Evolutionary conservation across 192 early-diverging fungal genomes (phyloP).

Genomic region (Gamsiella multidivaricata): DNA sequence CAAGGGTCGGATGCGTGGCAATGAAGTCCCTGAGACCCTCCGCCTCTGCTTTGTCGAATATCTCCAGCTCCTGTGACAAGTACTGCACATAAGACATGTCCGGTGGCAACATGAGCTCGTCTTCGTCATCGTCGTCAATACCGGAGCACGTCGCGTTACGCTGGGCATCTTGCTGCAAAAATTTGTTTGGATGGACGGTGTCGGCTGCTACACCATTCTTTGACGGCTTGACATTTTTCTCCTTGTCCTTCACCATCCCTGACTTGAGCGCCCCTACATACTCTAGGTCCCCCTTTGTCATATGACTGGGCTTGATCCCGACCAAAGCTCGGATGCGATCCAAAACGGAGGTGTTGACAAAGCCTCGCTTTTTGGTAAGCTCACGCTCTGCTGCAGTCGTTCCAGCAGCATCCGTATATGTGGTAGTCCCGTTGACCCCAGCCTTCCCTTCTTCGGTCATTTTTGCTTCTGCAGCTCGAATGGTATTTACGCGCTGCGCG

Average conservation of each 20-base stretch:
- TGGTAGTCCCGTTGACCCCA: background rate
- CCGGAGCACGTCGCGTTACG: slow-evolving; percentile 22
- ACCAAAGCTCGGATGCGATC: slow-evolving; percentile 13
- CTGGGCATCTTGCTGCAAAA: slow-evolving; percentile 10
- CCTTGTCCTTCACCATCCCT: slow-evolving; percentile 17
- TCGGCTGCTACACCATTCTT: background rate
- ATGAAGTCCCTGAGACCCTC: slow-evolving; percentile 47
- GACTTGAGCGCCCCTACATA: slow-evolving; percentile 43
- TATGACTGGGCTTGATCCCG: slow-evolving; percentile 4
- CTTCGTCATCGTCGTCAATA: slow-evolving; percentile 11
- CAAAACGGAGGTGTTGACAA: background rate
- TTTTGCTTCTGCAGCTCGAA: slow-evolving; percentile 31
- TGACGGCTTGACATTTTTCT: slow-evolving; percentile 5
- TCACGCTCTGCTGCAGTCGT: background rate
- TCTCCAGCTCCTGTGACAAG: slow-evolving; percentile 37
- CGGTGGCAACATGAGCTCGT: slow-evolving; percentile 27
- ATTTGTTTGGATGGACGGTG: slow-evolving; percentile 20
- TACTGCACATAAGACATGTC: slow-evolving; percentile 46
- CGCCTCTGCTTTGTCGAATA: slow-evolving; percentile 46
- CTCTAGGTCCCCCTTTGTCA: slow-evolving; percentile 29
- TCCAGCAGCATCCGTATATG: background rate
- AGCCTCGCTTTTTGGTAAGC: too few species aligned
- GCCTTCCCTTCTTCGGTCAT: slow-evolving; percentile 25
- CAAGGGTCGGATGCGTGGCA: slow-evolving; percentile 44
- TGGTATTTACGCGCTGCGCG: slow-evolving; percentile 28